Conservation (phyloP, 2,329 filamentous ascomycete species). For the Aspergillus udagawae region DNA sequence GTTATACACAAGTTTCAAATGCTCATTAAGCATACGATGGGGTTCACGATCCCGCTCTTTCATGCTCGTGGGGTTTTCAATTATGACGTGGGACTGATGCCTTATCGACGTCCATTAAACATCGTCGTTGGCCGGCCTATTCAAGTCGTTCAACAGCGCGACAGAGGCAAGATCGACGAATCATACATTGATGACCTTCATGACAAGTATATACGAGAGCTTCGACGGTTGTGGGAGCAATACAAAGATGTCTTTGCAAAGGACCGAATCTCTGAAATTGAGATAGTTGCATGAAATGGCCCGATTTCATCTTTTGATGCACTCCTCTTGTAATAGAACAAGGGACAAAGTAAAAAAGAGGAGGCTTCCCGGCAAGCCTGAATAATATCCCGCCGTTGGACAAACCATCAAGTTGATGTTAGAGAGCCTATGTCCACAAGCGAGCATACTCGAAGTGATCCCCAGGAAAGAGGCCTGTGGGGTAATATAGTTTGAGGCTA, state of each 20-base stretch:
- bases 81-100: conserved; percentile 95
- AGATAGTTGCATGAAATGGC: conserved; percentile 36
- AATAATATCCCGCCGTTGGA: too few species aligned
- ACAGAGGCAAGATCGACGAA: conserved; percentile 60
- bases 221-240: conserved; percentile 44
- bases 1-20: conserved; percentile 77
- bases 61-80: conserved; percentile 93
- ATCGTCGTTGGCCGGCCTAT: conserved; percentile 86
- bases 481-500: too few species aligned
- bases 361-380: too few species aligned
- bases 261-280: conserved; percentile 41
- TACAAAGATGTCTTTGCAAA: conserved; percentile 45
- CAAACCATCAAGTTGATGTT: too few species aligned
- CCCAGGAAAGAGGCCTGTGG: too few species aligned
- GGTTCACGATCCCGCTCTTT: conserved; percentile 87
- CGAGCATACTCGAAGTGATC: too few species aligned
- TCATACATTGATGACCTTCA: conserved; percentile 79
- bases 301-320: not conserved
- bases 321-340: not conserved
- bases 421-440: too few species aligned
- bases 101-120: conserved; percentile 81
- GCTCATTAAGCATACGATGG: conserved; percentile 76
- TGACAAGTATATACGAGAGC: conserved; percentile 65
- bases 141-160: conserved; percentile 57
- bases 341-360: too few species aligned